Base-by-base conservation (phyloP, 2,329 filamentous ascomycete species). In the Furcasterigmium furcatum region DNA sequence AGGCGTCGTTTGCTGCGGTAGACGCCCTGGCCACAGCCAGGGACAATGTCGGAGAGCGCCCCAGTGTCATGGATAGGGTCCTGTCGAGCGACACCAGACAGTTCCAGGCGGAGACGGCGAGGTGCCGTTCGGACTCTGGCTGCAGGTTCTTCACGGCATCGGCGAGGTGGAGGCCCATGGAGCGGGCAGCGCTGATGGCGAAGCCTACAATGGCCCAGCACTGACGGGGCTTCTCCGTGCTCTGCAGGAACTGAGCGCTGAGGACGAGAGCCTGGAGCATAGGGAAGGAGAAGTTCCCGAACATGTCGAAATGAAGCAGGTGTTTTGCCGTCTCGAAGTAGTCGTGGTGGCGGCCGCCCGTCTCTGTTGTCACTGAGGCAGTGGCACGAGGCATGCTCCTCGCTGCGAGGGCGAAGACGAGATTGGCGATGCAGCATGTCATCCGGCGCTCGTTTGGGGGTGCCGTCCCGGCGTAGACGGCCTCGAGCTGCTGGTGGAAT, bases 261-360 rank as follows among this genome's bases (percentile, higher is more conserved):
- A 42, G 14, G 13, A 42, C 14, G 5, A 42, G 18, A 25, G 40
- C 40, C 20, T 42, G 40, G 14, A 42, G 20, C 10, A 30, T 27
- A 13, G 25, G 24, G 24, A 42, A 42, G n/a, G 40, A 42, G 5
- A 27, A 14, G 21, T 42, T 25, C 8, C 40, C 40, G 12, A 42
- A 42, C 7, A 42, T 42, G 40, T 42, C 24, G 40, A 42, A 42
- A 14, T 29, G 40, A 16, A 42, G 40, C 3, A 42, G 40, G 18
- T 27, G 18, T 16, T 42, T 42, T 4, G 40, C 40, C 14, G 22
- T 24, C 16, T 27, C 24, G 30, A 42, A 42, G 14, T 42, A 42
- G 14, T 32, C 40, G 14, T 12, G 25, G n/a, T 18, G 22, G 14
- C 10, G 22, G 16, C 24, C 20, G 24, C n/a, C 13, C 1, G 13